phyloP scores from a whole-genome alignment of 768 basidiomycete species.

The Russula ochroleuca region DNA sequence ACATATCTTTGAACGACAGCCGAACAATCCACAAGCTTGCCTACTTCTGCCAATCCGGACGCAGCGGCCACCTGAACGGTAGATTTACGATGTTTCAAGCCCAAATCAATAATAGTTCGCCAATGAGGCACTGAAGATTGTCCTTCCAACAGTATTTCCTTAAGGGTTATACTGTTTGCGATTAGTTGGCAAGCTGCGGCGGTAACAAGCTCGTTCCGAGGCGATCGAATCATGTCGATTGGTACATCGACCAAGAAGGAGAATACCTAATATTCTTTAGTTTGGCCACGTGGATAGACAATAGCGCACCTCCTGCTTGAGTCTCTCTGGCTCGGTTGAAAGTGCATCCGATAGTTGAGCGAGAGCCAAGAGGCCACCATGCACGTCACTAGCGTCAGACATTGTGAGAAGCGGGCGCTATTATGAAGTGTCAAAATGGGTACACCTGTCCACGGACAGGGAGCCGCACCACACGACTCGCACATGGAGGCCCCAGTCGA shows the following conservation, averaged over 20 bases:
- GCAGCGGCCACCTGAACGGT: slow-evolving; percentile 77
- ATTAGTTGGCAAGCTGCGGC: slow-evolving; percentile 70
- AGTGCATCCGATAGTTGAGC: slow-evolving; percentile 68
- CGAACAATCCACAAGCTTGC: slow-evolving; percentile 62
- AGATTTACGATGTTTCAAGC: slow-evolving; percentile 60
- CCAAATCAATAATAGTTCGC: slow-evolving; percentile 63
- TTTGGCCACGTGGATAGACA: neutral
- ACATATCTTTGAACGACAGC: slow-evolving; percentile 71
- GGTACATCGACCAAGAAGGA: slow-evolving; percentile 52
- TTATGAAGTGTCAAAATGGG: neutral
- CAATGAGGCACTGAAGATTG: slow-evolving; percentile 53
- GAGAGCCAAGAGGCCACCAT: slow-evolving; percentile 76
- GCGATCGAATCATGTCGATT: slow-evolving; percentile 52
- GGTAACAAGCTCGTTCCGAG: slow-evolving; percentile 68
- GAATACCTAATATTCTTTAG: slow-evolving; percentile 53
- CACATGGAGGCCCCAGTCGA: slow-evolving; percentile 48
- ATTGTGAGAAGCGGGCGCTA: slow-evolving; percentile 59
- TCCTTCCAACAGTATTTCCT: slow-evolving; percentile 45
- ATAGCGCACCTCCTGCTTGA: slow-evolving; percentile 43
- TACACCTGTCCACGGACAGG: slow-evolving; percentile 24
- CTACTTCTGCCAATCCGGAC: slow-evolving; percentile 61
- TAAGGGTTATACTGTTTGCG: slow-evolving; percentile 54
- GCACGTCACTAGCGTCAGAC: slow-evolving; percentile 64
- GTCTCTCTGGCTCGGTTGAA: slow-evolving; percentile 17
- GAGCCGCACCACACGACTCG: slow-evolving; percentile 49